A percentile compares a stretch with the other conserved stretches of the same genome.
phyloP scores from a whole-genome alignment of 805 yeast species.

The Danielozyma ontarioensis region DNA sequence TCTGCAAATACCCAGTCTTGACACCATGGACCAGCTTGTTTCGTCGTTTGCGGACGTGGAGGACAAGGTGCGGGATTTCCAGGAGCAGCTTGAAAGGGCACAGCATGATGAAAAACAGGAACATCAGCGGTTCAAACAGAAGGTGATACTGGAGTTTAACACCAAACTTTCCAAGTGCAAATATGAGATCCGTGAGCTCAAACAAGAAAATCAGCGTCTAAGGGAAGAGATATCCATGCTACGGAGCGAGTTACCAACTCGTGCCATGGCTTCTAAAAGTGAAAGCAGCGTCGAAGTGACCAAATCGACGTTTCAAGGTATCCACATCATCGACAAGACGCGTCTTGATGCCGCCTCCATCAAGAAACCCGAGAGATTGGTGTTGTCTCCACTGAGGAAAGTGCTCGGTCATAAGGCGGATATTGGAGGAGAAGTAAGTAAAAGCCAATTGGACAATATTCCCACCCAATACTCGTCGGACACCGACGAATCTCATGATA shows the following conservation, averaged over 20 bases:
- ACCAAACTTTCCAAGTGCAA: not conserved
- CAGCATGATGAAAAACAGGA: not conserved
- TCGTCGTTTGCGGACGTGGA: not conserved
- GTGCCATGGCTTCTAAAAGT: not conserved
- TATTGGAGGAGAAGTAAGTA: slow-evolving; percentile 6
- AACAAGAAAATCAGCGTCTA: not conserved
- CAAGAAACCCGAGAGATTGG: not conserved
- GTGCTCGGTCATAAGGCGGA: too few species aligned
- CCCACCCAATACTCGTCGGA: slow-evolving; percentile 14
- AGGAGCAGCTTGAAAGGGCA: too few species aligned
- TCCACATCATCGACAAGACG: not conserved
- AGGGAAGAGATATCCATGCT: too few species aligned
- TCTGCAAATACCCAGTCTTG: too few species aligned
- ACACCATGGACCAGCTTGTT: not conserved
- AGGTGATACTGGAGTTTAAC: not conserved
- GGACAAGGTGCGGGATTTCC: not conserved
- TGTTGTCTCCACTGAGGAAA: too few species aligned
- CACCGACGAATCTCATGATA: not conserved
- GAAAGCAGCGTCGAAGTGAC: not conserved
- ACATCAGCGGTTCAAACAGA: not conserved
- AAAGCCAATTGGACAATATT: slow-evolving; percentile 13
- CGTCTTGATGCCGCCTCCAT: not conserved
- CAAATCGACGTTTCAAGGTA: not conserved
- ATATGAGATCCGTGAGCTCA: not conserved
- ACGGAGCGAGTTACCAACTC: too few species aligned